Evolutionary conservation across 2,329 filamentous ascomycete species (phyloP).

Genomic region (Trichoderma arundinaceum): DNA sequence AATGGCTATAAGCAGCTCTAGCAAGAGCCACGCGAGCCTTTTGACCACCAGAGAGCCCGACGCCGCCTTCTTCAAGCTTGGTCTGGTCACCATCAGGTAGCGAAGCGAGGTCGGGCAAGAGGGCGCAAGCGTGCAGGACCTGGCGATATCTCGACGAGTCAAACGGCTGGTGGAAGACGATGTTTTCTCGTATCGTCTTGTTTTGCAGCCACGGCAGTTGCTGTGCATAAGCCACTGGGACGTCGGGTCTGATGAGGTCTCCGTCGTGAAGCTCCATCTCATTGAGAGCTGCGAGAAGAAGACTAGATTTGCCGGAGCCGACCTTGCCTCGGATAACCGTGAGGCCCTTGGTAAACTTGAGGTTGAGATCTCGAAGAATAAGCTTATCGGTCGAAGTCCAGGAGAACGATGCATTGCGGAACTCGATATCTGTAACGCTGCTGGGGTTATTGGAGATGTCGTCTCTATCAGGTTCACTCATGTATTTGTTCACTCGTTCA

Average conservation of each 20-base stretch:
- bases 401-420: conserved; percentile 73
- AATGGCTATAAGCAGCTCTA: conserved; percentile 64
- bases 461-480: conserved; percentile 81
- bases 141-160: conserved; percentile 62
- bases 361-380: conserved; percentile 54
- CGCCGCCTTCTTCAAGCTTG: conserved; percentile 66
- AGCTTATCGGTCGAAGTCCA: conserved; percentile 73
- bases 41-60: conserved; percentile 68
- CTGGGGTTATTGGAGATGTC: conserved; percentile 49
- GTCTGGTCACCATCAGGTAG: conserved; percentile 64
- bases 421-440: conserved; percentile 50
- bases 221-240: conserved; percentile 61
- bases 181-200: conserved; percentile 69
- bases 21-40: conserved; percentile 68
- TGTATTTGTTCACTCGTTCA: conserved; percentile 81
- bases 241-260: conserved; percentile 51
- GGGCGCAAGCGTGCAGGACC: conserved; percentile 65
- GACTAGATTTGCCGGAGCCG: conserved; percentile 65
- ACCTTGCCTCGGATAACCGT: conserved; percentile 64
- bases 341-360: conserved; percentile 57
- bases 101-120: conserved; percentile 60
- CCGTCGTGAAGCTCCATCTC: conserved; percentile 70
- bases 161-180: conserved; percentile 64
- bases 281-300: conserved; percentile 64
- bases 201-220: conserved; percentile 70